phyloP scores from a whole-genome alignment of 2,329 filamentous ascomycete genomes.

The Madurella mycetomatis region DNA sequence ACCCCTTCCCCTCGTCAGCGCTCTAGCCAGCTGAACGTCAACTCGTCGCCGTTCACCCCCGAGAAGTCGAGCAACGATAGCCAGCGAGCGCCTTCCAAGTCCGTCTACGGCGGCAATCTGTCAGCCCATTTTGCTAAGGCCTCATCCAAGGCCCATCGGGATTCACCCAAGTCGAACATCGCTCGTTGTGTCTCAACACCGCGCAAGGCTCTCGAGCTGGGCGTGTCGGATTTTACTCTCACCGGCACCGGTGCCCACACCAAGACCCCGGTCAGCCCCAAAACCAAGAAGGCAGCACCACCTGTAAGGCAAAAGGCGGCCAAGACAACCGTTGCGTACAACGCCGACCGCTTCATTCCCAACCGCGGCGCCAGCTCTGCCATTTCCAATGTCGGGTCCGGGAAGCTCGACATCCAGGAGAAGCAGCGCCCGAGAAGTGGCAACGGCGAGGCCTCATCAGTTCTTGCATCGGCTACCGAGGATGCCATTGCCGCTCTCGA shows the following conservation, averaged over 20 bases:
- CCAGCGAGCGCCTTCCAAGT: constrained; percentile 55
- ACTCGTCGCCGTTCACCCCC: constrained; percentile 75
- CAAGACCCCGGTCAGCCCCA: constrained; percentile 53
- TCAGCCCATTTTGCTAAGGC: constrained; percentile 73
- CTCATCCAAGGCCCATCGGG: constrained; percentile 63
- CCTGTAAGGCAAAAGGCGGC: constrained; percentile 48
- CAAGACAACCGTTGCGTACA: constrained; percentile 78
- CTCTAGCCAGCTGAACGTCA: constrained; percentile 47
- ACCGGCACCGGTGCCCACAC: constrained; percentile 67
- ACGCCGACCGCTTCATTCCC: constrained; percentile 91
- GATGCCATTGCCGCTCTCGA: constrained; percentile 77
- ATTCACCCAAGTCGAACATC: constrained; percentile 97
- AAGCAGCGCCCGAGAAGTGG: constrained; percentile 69
- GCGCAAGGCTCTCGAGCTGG: constrained; percentile 77
- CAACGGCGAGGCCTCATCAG: constrained; percentile 64
- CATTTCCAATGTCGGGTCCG: constrained; percentile 73
- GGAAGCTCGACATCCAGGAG: constrained; percentile 72
- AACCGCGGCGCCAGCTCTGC: constrained; percentile 88
- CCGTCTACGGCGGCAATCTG: constrained; percentile 75
- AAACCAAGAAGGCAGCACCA: constrained; percentile 53
- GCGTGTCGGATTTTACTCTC: constrained; percentile 87
- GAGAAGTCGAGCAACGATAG: constrained; percentile 52
- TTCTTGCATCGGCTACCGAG: constrained; percentile 74
- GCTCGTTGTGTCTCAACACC: constrained; percentile 70
- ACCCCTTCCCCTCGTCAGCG: constrained; percentile 80